Base-by-base conservation (phyloP, 352 stramenopile species). In the Pythium aquatile region DNA sequence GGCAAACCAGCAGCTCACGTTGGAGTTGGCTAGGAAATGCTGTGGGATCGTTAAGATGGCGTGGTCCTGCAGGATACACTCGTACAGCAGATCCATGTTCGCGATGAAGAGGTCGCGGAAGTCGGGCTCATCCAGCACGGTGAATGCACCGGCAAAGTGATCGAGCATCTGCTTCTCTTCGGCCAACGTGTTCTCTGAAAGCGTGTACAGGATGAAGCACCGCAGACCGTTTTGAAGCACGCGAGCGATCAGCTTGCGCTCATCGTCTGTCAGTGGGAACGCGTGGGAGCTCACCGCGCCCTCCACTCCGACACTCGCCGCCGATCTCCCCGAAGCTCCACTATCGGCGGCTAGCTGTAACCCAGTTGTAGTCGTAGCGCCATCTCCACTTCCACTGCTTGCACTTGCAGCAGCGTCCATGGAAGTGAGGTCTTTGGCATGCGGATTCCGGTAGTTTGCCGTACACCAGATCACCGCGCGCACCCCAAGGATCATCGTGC, bases 401-500 rank as follows among this genome's bases (percentile, higher is more conserved):
- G 29, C 54, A 54, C 46, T 52, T 2, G 46, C 73, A 64, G 24
- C 76, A 0, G 84, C 81, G 52, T 96, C 87, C 30, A 91, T 88
- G 0, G 78, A 90, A 16, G 84, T 93, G 53, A 95, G 52, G 69
- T 96, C 67, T 71, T 94, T 88, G 42, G 82, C 87, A 17, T 93
- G 76, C n/a, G 88, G 85, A 61, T 95, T 95, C 26, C 88, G 83
- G 63, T 96, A 96, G 74, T 98, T 97, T 37, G 85, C 88, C 13
- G 98, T 98, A 75, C 97, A 99, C 91, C 94, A 99, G 55, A 99
- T 98, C 5, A 99, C 81, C 10, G 94, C 98, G 60, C 98, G 98
- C 42, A 99, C 93, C 14, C 97, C 97, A n/a, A 98, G 72, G 52
- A 99, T 97, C 83, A 99, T 99, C 11, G 96, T 98, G 26, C 94